phyloP scores from a whole-genome alignment of 2,329 filamentous ascomycete species.

The Clarireedia paspali region DNA sequence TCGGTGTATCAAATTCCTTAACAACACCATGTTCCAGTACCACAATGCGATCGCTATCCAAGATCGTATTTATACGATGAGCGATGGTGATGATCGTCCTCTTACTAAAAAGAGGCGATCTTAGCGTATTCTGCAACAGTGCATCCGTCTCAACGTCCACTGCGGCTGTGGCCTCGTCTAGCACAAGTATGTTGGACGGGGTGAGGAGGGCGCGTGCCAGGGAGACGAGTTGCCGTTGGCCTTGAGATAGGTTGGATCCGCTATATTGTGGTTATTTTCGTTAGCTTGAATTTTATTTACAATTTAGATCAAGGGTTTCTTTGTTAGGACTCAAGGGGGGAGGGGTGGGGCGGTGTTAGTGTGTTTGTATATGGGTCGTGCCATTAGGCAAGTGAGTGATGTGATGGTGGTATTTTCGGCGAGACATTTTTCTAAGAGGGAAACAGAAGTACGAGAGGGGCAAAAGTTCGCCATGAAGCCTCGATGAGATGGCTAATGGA shows the following conservation, averaged over 20 bases:
- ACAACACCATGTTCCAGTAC: slow-evolving; percentile 88
- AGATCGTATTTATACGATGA: slow-evolving; percentile 95
- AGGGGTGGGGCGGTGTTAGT: too few relatives aligned
- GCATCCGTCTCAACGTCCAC: slow-evolving; percentile 63
- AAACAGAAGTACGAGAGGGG: background rate
- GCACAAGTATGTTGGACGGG: slow-evolving; percentile 91
- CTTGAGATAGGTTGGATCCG: slow-evolving; percentile 89
- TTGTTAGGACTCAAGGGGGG: too few relatives aligned
- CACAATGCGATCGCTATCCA: slow-evolving; percentile 81
- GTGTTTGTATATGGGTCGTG: too few relatives aligned
- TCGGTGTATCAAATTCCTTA: slow-evolving; percentile 84
- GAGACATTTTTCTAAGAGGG: background rate
- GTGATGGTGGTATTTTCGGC: background rate
- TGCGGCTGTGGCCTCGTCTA: slow-evolving; percentile 89
- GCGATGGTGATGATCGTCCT: slow-evolving; percentile 97
- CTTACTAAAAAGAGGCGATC: slow-evolving; percentile 68
- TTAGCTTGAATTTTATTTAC: slow-evolving; percentile 5
- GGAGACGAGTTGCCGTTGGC: slow-evolving; percentile 89
- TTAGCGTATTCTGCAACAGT: slow-evolving; percentile 55
- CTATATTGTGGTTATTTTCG: slow-evolving; percentile 30
- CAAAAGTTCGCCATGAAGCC: background rate
- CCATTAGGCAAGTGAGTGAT: background rate
- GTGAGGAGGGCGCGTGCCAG: slow-evolving; percentile 89
- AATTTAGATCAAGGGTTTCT: too few relatives aligned
- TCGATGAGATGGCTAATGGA: background rate